Evolutionary conservation across 2,329 filamentous ascomycete species (phyloP), one percentile per base, ranked within the genome.

Genomic region (Aspergillus sp.): DNA sequence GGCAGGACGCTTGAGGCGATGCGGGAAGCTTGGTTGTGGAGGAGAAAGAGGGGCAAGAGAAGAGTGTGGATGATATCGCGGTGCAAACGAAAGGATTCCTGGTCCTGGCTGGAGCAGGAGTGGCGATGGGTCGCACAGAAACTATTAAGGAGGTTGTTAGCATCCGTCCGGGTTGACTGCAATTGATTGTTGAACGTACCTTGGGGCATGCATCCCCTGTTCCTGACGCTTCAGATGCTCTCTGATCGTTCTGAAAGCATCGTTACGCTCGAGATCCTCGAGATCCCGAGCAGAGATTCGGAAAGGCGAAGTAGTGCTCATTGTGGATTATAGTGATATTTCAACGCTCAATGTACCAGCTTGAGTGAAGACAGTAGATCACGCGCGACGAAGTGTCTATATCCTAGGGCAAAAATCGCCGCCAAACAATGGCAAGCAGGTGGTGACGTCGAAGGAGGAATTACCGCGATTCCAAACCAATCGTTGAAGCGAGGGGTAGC

Each of bases 11-110:
- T 69, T 28, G 71, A 65, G 2, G 78, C 78, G 29, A 79, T 67
- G 1, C 67, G 67, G 28, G 72, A 71, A n/a, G 78, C 76, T 49
- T 76, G 75, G 46, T 71, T 68, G 60, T 76, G 77, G 42, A 82
- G 70, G 47, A 78, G 68, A 30, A 78, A 75, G 7, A 82, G 64
- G n/a, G 78, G 79, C 39, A 78, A 73, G 41, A 80, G 69, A 10
- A 81, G 67, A 30, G 77, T 77, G 52, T 81, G 78, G 42, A 81
- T 73, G 42, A 81, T 72, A 47, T 81, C 77, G 54, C 78, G 77
- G 50, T 80, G 76, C 13, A 80, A 67, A 10, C 76, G 61, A 49
- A 67, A 69, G 13, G 54, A 53, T 11, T 63, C 57, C 36, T 66
- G 62, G 9, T 63, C 61, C 33, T 58, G 43, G 11, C 50, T 38